These are phyloP conservation scores for Cyclotella choctawhatcheeana DNA, from an alignment of 108 stramenopile genomes.

Conservation along the genomic window DNA sequence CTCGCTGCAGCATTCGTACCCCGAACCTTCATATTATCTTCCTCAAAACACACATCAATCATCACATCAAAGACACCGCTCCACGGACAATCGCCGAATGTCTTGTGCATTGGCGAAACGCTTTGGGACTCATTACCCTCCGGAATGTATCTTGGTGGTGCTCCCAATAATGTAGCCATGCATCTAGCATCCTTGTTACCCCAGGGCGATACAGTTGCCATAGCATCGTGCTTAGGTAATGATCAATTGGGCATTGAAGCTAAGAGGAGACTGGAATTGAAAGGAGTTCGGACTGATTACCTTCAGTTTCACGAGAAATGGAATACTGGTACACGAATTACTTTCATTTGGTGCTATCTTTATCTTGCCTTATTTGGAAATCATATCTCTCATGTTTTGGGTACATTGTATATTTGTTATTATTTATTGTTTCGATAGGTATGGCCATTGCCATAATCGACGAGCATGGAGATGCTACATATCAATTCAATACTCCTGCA, in stretches of 20 bases:
- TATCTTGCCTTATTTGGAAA: too few relatives aligned
- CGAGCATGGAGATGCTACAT: constrained; percentile 44
- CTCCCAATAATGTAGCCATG: constrained; percentile 50
- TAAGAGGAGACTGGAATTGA: constrained; percentile 30
- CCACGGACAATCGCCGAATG: constrained; percentile 14
- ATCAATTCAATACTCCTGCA: constrained; percentile 52
- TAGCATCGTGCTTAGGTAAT: constrained; percentile 45
- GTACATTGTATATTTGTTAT: background rate
- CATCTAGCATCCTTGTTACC: constrained; percentile 45
- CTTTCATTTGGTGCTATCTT: background rate
- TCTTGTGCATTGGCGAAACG: constrained; percentile 51
- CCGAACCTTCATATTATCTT: background rate
- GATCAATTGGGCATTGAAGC: constrained; percentile 52
- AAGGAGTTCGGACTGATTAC: constrained; percentile 32
- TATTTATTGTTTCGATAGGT: constrained; percentile 15
- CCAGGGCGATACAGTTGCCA: constrained; percentile 21
- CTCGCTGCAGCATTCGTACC: too few relatives aligned
- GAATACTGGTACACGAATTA: constrained; percentile 38
- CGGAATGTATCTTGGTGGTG: constrained; percentile 55
- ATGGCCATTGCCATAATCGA: constrained; percentile 42
- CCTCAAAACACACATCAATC: background rate
- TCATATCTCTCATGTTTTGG: background rate
- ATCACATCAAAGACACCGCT: background rate
- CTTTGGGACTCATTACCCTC: constrained; percentile 51
- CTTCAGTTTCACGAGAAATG: constrained; percentile 32